These are phyloP conservation scores for Breynia disticha DNA, from an alignment of 441 rosid genomes.

Conservation along the genomic window DNA sequence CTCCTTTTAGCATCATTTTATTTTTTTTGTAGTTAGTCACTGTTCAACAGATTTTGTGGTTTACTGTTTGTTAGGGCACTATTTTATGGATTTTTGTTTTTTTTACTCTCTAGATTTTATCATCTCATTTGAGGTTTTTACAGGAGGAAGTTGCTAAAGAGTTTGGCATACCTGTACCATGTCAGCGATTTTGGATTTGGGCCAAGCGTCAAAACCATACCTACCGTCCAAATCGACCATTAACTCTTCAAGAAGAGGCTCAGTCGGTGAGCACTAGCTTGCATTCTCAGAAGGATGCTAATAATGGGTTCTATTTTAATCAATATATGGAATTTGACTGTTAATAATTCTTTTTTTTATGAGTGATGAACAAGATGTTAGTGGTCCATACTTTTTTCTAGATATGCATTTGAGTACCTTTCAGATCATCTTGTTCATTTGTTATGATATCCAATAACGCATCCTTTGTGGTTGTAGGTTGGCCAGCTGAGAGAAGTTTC, in stretches of 20 bases:
- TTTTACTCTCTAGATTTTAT: neutral
- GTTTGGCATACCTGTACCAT: slow-evolving; percentile 78
- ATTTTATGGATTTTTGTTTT: neutral
- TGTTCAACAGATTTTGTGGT: neutral
- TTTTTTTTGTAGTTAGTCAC: neutral
- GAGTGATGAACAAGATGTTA: no score
- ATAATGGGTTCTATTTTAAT: no score
- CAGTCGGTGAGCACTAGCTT: slow-evolving; percentile 44
- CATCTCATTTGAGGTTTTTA: slow-evolving; percentile 15
- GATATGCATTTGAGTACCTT: no score
- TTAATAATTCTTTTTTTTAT: no score
- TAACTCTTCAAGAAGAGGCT: slow-evolving; percentile 72
- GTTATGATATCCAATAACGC: slow-evolving; percentile 5
- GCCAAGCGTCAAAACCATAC: slow-evolving; percentile 98
- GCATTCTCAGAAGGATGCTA: no score
- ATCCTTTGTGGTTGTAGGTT: slow-evolving; percentile 41
- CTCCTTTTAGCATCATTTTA: neutral
- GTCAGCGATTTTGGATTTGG: slow-evolving; percentile 93
- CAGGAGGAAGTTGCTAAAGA: slow-evolving; percentile 97
- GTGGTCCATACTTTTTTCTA: no score
- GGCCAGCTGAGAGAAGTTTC: slow-evolving; percentile 85
- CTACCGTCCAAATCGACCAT: slow-evolving; percentile 90
- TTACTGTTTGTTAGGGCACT: neutral
- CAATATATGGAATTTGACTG: no score
- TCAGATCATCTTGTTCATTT: neutral